These are phyloP conservation scores for Suhomyces prunicola DNA, from an alignment of 805 yeast species.

Conservation along the genomic window DNA sequence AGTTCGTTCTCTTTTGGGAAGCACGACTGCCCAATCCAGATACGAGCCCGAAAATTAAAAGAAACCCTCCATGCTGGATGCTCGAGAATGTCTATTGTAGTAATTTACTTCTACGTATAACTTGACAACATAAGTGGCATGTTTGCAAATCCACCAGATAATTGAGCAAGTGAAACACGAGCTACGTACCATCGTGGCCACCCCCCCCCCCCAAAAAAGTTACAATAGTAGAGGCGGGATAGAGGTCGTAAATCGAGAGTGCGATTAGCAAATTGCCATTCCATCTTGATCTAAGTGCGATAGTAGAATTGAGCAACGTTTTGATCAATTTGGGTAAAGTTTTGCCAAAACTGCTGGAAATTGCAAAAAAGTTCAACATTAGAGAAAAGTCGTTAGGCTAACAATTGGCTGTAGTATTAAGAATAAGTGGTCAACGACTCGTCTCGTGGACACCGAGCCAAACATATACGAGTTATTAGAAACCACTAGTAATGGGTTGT, in stretches of 20 bases:
- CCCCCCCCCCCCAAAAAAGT: background rate
- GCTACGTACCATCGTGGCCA: background rate
- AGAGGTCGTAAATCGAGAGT: background rate
- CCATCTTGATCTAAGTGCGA: background rate
- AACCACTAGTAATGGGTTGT: background rate
- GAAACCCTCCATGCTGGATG: background rate
- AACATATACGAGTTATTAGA: background rate
- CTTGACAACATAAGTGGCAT: background rate
- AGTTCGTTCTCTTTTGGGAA: background rate
- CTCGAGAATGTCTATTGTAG: background rate
- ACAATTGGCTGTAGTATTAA: background rate
- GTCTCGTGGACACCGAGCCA: background rate
- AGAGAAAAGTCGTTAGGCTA: background rate
- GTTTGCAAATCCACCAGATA: background rate
- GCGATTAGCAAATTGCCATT: background rate
- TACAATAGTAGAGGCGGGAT: background rate
- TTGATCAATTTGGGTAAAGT: background rate
- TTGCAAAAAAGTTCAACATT: background rate
- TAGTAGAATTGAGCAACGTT: background rate
- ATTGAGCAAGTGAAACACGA: background rate
- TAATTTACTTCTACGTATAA: background rate
- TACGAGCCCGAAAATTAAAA: background rate
- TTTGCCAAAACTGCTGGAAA: background rate
- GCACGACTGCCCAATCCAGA: background rate
- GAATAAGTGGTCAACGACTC: background rate